phyloP scores from a whole-genome alignment of 2,329 filamentous ascomycete species.

The Alternaria gaisen region DNA sequence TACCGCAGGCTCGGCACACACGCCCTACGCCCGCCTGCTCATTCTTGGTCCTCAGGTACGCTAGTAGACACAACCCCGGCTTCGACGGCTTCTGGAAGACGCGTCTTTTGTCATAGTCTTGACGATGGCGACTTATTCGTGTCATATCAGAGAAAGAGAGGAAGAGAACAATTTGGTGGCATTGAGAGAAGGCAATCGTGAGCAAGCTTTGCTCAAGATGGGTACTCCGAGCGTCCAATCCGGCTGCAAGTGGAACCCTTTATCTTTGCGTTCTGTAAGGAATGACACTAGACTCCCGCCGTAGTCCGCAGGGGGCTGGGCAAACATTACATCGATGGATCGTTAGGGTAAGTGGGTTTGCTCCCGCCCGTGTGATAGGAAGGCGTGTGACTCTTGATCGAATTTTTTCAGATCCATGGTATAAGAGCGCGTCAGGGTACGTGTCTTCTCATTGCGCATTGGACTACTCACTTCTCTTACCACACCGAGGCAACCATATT shows the following conservation, averaged over 20 bases:
- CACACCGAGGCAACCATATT: neutral
- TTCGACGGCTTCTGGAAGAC: slow-evolving; percentile 14
- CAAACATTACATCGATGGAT: slow-evolving; percentile 19
- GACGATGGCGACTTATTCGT: slow-evolving; percentile 1
- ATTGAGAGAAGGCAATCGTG: slow-evolving; percentile 6
- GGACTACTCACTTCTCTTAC: neutral
- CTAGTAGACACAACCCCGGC: slow-evolving; percentile 19
- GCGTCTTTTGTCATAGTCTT: slow-evolving; percentile 14
- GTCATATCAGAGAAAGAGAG: neutral
- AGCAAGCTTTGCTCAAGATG: neutral
- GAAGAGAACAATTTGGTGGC: neutral
- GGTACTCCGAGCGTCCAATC: slow-evolving; percentile 11
- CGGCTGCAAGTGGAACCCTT: slow-evolving; percentile 20
- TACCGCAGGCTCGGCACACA: slow-evolving; percentile 32
- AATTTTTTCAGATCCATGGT: slow-evolving; percentile 25
- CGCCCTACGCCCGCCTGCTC: slow-evolving; percentile 26
- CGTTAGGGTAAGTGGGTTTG: slow-evolving; percentile 16
- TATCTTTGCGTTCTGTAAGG: slow-evolving; percentile 24
- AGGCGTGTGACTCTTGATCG: slow-evolving; percentile 36
- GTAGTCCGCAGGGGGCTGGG: slow-evolving; percentile 24
- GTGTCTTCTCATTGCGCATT: slow-evolving; percentile 1
- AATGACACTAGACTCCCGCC: slow-evolving; percentile 15
- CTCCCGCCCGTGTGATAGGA: slow-evolving; percentile 35
- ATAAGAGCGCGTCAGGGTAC: slow-evolving; percentile 24
- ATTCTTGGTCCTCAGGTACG: slow-evolving; percentile 14